These are phyloP conservation scores for Groenewaldozyma sp. DNA, from an alignment of 1,139 yeast genomes.

Conservation along the genomic window DNA sequence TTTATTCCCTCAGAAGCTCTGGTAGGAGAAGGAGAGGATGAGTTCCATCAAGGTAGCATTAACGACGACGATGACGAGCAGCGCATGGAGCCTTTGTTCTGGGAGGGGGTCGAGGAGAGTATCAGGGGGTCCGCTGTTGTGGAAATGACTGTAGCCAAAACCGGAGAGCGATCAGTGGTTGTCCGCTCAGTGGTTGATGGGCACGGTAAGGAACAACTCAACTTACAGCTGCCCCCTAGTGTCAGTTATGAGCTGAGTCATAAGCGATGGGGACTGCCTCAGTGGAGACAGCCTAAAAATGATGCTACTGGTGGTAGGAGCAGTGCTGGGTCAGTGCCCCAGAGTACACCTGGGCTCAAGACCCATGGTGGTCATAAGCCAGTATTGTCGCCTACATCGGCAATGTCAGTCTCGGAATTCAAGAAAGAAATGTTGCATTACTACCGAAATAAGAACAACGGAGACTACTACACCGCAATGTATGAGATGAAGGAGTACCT, in stretches of 20 bases:
- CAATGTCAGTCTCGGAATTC: conserved; percentile 1
- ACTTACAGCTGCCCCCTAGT: neutral
- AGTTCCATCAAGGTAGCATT: neutral
- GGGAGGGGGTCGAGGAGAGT: conserved; percentile 12
- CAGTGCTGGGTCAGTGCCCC: too few relatives aligned
- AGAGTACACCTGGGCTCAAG: neutral
- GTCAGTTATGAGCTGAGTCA: too few relatives aligned
- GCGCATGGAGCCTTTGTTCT: conserved; percentile 13
- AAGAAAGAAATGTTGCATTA: conserved; percentile 14
- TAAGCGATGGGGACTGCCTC: too few relatives aligned
- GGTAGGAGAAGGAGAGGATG: neutral
- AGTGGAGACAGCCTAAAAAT: too few relatives aligned
- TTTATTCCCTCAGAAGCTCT: neutral
- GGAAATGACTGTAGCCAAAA: conserved; percentile 9
- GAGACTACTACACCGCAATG: conserved; percentile 10
- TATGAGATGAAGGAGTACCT: conserved; percentile 14
- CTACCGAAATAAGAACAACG: conserved; percentile 16
- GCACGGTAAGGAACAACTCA: neutral
- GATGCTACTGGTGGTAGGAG: too few relatives aligned
- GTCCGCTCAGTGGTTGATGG: conserved; percentile 1
- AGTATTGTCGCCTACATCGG: neutral
- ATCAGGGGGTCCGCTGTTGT: conserved; percentile 10
- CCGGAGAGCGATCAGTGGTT: conserved; percentile 4
- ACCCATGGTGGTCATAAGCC: neutral
- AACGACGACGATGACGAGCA: conserved; percentile 16